Base-by-base conservation (phyloP, 2,329 filamentous ascomycete genomes). In the Monosporascus sp. region DNA sequence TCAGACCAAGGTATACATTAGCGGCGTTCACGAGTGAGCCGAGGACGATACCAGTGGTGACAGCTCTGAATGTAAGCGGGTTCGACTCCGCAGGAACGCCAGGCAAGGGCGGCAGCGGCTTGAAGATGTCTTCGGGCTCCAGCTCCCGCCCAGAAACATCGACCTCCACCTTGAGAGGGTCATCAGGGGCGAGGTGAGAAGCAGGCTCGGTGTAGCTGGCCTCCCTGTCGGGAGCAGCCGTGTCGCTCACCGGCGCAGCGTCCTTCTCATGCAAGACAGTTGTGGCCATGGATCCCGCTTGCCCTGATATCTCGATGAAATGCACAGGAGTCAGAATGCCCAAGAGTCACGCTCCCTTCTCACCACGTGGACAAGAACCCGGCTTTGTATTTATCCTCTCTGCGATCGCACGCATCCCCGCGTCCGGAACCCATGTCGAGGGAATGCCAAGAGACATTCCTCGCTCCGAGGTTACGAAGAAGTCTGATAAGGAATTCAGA, bases 1-100 rank as follows among this genome's bases (percentile, higher is more conserved):
- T 76, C 44, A 77, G 67, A 56, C 74, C 74, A 26, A 83, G 74
- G 59, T 83, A 84, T 56, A 83, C 68, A 64, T 83, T 83, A 46
- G 79, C 82, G 9, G 79, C 78, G 61, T 80, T 81, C 52, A 83
- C 79, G 9, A 83, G 70, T 34, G 73, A 76, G 53, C 81, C 81
- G 47, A 81, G 76, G 47, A 76, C 63, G 57, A 76, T 74, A 54
- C 81, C 81, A 45, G 81, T 67, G 47, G 81, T 52, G 41, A 83
- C 65, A 26, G 80, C 79, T 47, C 80, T 74, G 53, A 79, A 57
- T 24, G 79, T 83, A 31, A 83, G 64, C 44, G 81, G 77, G 53
- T 74, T 70, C 11, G 52, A 55, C 49, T 73, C 67, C 26, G 64
- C 54, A 1, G 68, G 62, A 3, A 73, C 63, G 46, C 57, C 60